Conservation (phyloP, 805 yeast genomes). For the Candida jianshihensis region DNA sequence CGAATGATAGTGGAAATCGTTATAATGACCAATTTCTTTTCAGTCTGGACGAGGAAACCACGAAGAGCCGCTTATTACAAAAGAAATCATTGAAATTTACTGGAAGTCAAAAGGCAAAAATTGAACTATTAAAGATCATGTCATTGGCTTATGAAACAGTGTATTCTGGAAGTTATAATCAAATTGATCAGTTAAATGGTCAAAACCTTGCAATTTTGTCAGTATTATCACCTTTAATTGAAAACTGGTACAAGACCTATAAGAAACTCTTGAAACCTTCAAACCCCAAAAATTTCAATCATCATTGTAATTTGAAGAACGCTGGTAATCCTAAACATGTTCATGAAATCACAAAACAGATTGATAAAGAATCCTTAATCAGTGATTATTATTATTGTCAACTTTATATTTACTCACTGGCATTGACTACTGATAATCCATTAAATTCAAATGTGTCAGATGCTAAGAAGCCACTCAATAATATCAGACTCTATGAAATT, state of each 20-base stretch:
- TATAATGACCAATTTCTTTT: constrained; percentile 26
- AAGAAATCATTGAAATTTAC: constrained; percentile 45
- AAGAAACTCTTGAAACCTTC: constrained; percentile 45
- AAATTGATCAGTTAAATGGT: constrained; percentile 39
- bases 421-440: constrained; percentile 47
- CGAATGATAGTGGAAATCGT: constrained; percentile 18
- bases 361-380: constrained; percentile 66
- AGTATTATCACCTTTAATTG: constrained; percentile 69
- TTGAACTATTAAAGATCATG: constrained; percentile 72
- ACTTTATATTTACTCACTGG: constrained; percentile 76
- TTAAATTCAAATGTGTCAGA: constrained; percentile 11
- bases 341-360: constrained; percentile 24
- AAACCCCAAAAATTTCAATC: constrained; percentile 31
- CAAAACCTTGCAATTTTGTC: constrained; percentile 67
- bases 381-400: constrained; percentile 83
- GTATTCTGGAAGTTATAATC: constrained; percentile 55
- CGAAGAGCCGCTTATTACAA: constrained; percentile 19
- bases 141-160: constrained; percentile 79
- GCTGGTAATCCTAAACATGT: constrained; percentile 26
- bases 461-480: constrained; percentile 17
- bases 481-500: constrained; percentile 59
- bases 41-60: constrained; percentile 23
- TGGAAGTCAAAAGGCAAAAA: constrained; percentile 60
- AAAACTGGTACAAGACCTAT: constrained; percentile 70
- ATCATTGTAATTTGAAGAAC: constrained; percentile 20